Base-by-base conservation (phyloP, 75 land plant genomes). In the Adiantum capillusveneris region DNA sequence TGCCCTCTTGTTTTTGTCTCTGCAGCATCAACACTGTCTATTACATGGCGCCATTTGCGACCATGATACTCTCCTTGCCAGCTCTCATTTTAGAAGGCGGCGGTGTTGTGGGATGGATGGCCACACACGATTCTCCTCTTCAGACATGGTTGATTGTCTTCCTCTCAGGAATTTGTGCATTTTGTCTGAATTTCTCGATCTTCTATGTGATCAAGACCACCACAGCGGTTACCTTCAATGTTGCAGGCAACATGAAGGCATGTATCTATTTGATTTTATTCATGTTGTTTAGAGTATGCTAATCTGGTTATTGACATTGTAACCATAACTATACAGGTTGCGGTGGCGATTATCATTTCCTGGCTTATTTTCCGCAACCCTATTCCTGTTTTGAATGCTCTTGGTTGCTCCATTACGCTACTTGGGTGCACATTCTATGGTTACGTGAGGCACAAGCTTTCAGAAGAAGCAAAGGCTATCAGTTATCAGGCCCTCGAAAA, bases 161-260 rank as follows among this genome's bases (percentile, higher is more conserved):
- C 25, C 57, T 75, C 37, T 88, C 95, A 9, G 97, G 97, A 31
- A 72, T 87, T 2, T 37, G 76, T 44, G 97, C 97, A 19, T 92
- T 92, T 60, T 92, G 97, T 48, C 90, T 92, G 53, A 92, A 92
- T 54, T 92, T 92, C 44, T 92, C 97, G 58, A 92, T 92, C 53
- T 92, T 92, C 56, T 92, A 92, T 59, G 97, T 92, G 58, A 92
- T 92, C 46, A 94, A 92, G 44, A 77, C 97, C 7, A 92, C 97
- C n/a, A 92, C 97, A 43, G 97, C 97, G 1, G 87, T 92, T 17
- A 92, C 97, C 25, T 92, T 92, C 65, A 92, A 92, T 75, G 97
- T 92, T 61, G 97, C 97, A 34, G 97, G 97, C 44, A 92, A 92
- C 69, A 84, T 92, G 56, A 92, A 92, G 84, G 97, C 88, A 57